phyloP scores from a whole-genome alignment of 2,329 filamentous ascomycete species.

The Penicillium hesseltinei region DNA sequence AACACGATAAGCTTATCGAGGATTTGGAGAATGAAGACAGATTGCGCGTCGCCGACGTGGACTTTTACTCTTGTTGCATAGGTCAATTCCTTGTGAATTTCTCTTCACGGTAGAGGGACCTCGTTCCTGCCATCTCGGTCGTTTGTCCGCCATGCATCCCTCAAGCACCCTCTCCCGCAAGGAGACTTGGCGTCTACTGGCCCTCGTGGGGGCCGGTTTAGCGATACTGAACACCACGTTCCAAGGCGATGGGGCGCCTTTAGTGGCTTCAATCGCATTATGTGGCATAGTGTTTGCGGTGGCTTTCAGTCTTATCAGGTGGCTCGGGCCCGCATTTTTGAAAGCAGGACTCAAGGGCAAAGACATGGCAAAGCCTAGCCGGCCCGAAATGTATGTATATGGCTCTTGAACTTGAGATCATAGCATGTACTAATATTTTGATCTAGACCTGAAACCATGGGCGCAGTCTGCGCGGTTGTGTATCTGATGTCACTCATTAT shows the following conservation, averaged over 20 bases:
- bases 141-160: constrained; percentile 32
- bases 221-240: constrained; percentile 76
- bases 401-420: neutral
- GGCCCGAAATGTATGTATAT: constrained; percentile 66
- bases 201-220: constrained; percentile 66
- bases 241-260: constrained; percentile 79
- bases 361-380: constrained; percentile 77
- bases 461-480: constrained; percentile 85
- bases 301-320: constrained; percentile 82
- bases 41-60: constrained; percentile 24
- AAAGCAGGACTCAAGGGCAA: constrained; percentile 83
- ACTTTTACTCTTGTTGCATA: neutral
- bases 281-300: constrained; percentile 79
- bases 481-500: constrained; percentile 85
- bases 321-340: constrained; percentile 89
- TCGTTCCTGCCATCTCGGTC: neutral
- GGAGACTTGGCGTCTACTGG: constrained; percentile 58
- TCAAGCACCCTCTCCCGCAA: constrained; percentile 47
- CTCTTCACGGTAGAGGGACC: neutral
- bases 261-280: constrained; percentile 84
- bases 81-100: constrained; percentile 4
- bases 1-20: constrained; percentile 21
- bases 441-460: constrained; percentile 85
- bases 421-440: constrained; percentile 8
- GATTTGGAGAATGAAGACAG: constrained; percentile 29